Percentiles rank a stretch among this genome's conserved stretches.
These are phyloP conservation scores for Nematocida sp. DNA, from an alignment of 371 early-diverging fungal genomes.

Conservation along the genomic window DNA sequence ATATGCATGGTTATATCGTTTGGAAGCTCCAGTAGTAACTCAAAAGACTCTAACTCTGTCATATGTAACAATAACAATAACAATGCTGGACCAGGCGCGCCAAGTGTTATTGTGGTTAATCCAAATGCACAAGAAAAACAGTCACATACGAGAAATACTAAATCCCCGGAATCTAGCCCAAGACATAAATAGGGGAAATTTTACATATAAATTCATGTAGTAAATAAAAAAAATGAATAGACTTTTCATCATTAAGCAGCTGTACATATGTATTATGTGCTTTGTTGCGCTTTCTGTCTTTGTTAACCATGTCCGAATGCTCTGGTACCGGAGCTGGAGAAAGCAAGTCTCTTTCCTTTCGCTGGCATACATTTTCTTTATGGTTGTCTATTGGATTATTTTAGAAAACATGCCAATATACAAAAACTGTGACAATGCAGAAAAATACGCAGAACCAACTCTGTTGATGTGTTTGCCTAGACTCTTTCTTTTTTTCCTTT, in stretches of 20 bases:
- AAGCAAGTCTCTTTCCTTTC: not conserved
- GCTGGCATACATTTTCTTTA: not conserved
- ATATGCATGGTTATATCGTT: slow-evolving; percentile 36
- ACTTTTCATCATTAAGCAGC: not conserved
- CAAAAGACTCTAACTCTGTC: not conserved
- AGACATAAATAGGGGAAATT: not conserved
- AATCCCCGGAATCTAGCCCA: not conserved
- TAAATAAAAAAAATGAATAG: not conserved
- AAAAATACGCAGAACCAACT: no score
- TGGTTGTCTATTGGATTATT: not conserved
- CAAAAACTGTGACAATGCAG: no score
- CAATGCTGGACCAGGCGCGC: slow-evolving; percentile 4
- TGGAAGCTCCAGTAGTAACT: not conserved
- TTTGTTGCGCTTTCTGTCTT: not conserved
- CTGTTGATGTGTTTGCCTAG: no score
- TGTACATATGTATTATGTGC: not conserved
- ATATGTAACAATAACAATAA: slow-evolving; percentile 49
- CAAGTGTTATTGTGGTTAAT: slow-evolving; percentile 22
- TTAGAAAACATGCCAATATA: not conserved
- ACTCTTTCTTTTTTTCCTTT: no score
- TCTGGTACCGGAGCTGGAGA: not conserved
- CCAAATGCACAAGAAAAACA: not conserved
- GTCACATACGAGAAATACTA: not conserved
- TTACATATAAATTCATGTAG: no score
- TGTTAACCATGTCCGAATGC: not conserved